Percentiles rank a stretch among this genome's conserved stretches.
Conservation (phyloP, 2,329 filamentous ascomycete species). For the Neonectria faginata region DNA sequence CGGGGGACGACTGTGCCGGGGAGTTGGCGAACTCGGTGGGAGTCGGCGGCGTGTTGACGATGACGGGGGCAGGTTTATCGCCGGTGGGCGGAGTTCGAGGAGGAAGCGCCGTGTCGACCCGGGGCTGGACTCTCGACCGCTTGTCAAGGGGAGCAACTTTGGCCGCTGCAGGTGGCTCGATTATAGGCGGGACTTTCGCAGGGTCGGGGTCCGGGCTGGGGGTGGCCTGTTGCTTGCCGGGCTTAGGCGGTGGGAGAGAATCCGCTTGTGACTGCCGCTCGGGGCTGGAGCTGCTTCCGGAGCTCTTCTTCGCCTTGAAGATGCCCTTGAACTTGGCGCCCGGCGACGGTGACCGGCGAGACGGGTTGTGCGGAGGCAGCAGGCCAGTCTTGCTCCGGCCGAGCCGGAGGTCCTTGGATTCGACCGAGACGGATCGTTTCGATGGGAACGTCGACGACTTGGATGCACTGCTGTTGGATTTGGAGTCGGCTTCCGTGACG, state of each 20-base stretch:
- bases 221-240: conserved; percentile 36
- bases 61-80: conserved; percentile 62
- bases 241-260: conserved; percentile 35
- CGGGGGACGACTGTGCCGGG: conserved; percentile 42
- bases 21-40: conserved; percentile 60
- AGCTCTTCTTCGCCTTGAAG: conserved; percentile 60
- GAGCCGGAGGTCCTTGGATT: conserved; percentile 42
- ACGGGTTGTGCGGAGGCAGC: conserved; percentile 51
- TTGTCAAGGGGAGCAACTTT: conserved; percentile 47
- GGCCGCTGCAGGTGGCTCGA: conserved; percentile 47
- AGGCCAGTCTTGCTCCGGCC: conserved; percentile 45
- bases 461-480: conserved; percentile 42
- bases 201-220: conserved; percentile 35
- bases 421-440: conserved; percentile 42
- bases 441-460: conserved; percentile 43
- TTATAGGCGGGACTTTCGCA: conserved; percentile 38
- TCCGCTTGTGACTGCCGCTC: conserved; percentile 36
- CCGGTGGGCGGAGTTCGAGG: conserved; percentile 62
- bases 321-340: conserved; percentile 75
- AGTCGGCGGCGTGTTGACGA: conserved; percentile 75
- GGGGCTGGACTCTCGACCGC: conserved; percentile 45
- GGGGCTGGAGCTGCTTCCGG: conserved; percentile 38
- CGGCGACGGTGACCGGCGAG: conserved; percentile 74
- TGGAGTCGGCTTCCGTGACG: conserved; percentile 39
- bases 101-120: conserved; percentile 48